Conservation (phyloP, 257 asterid species). For the Nicotiana tomentosiformis region DNA sequence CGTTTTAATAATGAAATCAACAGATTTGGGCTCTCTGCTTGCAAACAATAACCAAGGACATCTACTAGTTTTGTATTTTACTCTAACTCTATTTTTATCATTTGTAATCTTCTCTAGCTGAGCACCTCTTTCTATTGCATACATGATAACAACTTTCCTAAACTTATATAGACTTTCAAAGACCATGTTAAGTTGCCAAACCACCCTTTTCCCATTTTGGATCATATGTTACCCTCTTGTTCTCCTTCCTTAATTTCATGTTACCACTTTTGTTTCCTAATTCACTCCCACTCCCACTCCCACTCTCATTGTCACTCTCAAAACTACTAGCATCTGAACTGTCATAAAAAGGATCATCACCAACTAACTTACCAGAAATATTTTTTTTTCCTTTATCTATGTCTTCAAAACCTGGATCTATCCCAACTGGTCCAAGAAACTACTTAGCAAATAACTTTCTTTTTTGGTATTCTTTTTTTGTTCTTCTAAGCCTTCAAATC, state of each 20-base stretch:
- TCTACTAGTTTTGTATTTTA: not conserved
- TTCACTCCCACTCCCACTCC: too few species aligned
- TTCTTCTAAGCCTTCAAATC: not conserved
- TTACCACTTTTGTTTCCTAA: not conserved
- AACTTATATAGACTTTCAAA: not conserved
- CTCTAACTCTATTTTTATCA: not conserved
- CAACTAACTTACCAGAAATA: not conserved
- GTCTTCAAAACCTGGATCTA: not conserved
- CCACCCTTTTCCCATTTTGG: not conserved
- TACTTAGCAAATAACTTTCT: not conserved
- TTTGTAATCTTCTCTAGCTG: not conserved
- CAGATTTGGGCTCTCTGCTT: not conserved
- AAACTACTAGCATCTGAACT: not conserved
- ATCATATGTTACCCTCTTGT: not conserved
- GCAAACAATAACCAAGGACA: not conserved
- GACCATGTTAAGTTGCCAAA: not conserved
- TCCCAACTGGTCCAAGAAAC: not conserved
- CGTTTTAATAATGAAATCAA: too few species aligned
- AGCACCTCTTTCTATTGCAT: not conserved
- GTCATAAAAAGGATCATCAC: not conserved
- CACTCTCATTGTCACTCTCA: not conserved
- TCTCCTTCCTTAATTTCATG: not conserved
- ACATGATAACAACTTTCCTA: not conserved
- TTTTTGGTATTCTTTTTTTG: not conserved
- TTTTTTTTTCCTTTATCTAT: not conserved